Percentiles rank a stretch among this genome's conserved stretches.
These are phyloP conservation scores for Scolecobasidium constrictum DNA, from an alignment of 2,329 filamentous ascomycete species.

Conservation along the genomic window DNA sequence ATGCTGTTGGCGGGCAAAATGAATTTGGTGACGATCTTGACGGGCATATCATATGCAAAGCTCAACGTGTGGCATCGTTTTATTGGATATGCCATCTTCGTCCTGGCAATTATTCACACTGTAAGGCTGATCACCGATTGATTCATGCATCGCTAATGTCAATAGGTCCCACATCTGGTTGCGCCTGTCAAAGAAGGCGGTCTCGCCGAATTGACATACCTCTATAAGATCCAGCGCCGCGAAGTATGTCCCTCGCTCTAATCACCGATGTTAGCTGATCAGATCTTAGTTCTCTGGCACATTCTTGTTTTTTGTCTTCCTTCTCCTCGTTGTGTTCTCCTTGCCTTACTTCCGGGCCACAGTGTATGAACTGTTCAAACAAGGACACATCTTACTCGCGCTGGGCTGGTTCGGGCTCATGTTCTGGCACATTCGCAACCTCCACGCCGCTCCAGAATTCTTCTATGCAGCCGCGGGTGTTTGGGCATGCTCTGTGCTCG, in stretches of 20 bases:
- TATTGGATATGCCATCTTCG: slow-evolving; percentile 15
- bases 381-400: slow-evolving; percentile 16
- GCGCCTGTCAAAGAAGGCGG: slow-evolving; percentile 16
- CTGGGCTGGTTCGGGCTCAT: slow-evolving; percentile 16
- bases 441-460: slow-evolving; percentile 14
- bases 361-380: slow-evolving; percentile 18
- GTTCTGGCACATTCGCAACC: slow-evolving; percentile 18
- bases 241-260: slow-evolving; percentile 12
- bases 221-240: slow-evolving; percentile 13
- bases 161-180: slow-evolving; percentile 16
- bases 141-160: not conserved
- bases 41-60: slow-evolving; percentile 20
- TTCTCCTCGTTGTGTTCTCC: slow-evolving; percentile 17
- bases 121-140: slow-evolving; percentile 11
- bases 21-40: slow-evolving; percentile 20
- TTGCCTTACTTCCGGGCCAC: slow-evolving; percentile 16
- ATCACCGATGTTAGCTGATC: no score
- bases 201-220: slow-evolving; percentile 12
- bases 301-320: slow-evolving; percentile 13
- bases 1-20: slow-evolving; percentile 20
- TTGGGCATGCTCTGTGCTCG: slow-evolving; percentile 12
- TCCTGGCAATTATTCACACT: slow-evolving; percentile 16
- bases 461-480: slow-evolving; percentile 18
- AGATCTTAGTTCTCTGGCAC: slow-evolving; percentile 14
- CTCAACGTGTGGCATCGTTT: slow-evolving; percentile 19